Base-by-base conservation (phyloP, 352 stramenopile genomes). In the Pythium rishiriense region DNA sequence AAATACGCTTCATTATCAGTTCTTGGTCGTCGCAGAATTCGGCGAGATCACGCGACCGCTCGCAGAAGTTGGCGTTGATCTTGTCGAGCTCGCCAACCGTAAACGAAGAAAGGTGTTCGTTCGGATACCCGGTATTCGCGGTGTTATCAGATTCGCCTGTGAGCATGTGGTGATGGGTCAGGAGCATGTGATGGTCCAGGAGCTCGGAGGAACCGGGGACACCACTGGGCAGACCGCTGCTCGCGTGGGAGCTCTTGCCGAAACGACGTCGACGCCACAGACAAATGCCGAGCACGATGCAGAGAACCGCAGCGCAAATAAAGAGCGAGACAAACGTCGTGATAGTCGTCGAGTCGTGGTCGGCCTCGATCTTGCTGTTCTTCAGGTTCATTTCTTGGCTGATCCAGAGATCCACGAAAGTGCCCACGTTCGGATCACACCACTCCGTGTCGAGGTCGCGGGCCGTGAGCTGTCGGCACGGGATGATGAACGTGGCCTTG, bases 401-500 rank as follows among this genome's bases (percentile, higher is more conserved):
- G 49, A 70, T 47, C 63, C 63, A 70, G 19, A 70, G 41, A 51
- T 70, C 63, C 39, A 70, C 63, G 33, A 70, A 60, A 21, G 39
- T 45, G 24, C 56, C 50, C 0, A 41, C 6, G 0, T 19, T 51
- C 24, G 63, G 63, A 28, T 60, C 37, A 24, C 63, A 70, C 63
- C 63, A 70, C 55, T 24, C 37, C 1, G 35, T 54, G 10, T 33
- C 2, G 26, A 47, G n/a, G 48, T 58, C 56, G 7, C 19, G 4
- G 26, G 55, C 2, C 1, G 21, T 43, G 33, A 70, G 55, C 31
- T 53, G 53, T n/a, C 63, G 54, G 33, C 63, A 70, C 41, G 63
- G 63, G 17, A 70, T 56, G 41, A 70, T 70, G 55, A 70, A 70
- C 41, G 63, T 41, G n/a, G 63, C 39, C 49, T 70, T 70, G 55